Conservation (phyloP, 148 eudicot species). For the Camellia sinensis region DNA sequence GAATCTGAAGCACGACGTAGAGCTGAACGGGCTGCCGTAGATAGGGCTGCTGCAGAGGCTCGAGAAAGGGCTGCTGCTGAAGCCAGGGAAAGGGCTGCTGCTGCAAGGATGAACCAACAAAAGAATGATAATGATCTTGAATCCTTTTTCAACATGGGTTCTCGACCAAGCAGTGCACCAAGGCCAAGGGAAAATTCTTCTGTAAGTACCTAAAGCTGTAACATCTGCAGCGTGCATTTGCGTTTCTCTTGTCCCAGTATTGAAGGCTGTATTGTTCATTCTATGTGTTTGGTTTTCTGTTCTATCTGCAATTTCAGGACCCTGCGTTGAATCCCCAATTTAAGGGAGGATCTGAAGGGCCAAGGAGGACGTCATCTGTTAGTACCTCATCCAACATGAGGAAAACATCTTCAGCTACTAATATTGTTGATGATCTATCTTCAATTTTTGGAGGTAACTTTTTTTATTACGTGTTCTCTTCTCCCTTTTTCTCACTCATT, state of each 20-base stretch:
- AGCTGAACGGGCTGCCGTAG: conserved; percentile 52
- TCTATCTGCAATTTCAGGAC: conserved; percentile 30
- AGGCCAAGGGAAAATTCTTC: conserved; percentile 64
- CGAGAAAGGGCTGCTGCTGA: conserved; percentile 50
- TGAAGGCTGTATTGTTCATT: conserved; percentile 7
- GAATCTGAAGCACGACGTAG: conserved; percentile 50
- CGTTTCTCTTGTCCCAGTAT: neutral
- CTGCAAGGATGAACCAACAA: conserved; percentile 66
- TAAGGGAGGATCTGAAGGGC: conserved; percentile 41
- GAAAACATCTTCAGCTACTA: conserved; percentile 49
- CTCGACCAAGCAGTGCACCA: conserved; percentile 88
- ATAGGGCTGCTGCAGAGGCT: conserved; percentile 59
- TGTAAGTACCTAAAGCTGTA: conserved; percentile 44
- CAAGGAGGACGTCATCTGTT: conserved; percentile 32
- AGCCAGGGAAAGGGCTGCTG: conserved; percentile 31
- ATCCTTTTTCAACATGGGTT: conserved; percentile 70
- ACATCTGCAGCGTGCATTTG: conserved; percentile 10
- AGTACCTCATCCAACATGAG: conserved; percentile 39
- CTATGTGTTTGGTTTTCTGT: neutral
- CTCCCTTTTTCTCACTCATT: conserved; percentile 4
- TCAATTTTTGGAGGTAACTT: conserved; percentile 53
- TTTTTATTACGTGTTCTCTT: conserved; percentile 2
- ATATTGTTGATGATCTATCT: conserved; percentile 55
- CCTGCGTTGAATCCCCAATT: conserved; percentile 31
- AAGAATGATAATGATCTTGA: conserved; percentile 85